A percentile compares a stretch with the other conserved stretches of the same genome.
phyloP scores from a whole-genome alignment of 75 land plant genomes.

The Isoetes taiwanensis region DNA sequence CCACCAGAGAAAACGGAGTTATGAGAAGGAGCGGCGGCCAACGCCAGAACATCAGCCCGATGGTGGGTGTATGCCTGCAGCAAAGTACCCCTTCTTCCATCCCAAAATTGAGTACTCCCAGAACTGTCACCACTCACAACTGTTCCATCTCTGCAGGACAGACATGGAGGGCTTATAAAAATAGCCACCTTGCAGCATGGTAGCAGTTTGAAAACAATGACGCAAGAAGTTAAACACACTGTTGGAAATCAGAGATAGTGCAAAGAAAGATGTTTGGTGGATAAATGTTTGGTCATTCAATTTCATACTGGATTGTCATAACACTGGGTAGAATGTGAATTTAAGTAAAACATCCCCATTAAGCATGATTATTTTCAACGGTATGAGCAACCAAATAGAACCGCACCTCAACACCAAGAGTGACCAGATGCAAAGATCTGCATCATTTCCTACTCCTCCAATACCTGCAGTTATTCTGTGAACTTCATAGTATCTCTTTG shows the following conservation, averaged over 20 bases:
- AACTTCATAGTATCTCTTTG: slow-evolving; percentile 36
- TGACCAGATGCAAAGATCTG: slow-evolving; percentile 86
- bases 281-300: too few relatives aligned
- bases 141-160: slow-evolving; percentile 53
- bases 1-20: slow-evolving; percentile 84
- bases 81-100: slow-evolving; percentile 64
- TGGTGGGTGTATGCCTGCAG: slow-evolving; percentile 62
- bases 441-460: slow-evolving; percentile 49
- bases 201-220: too few relatives aligned
- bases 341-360: too few relatives aligned
- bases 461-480: slow-evolving; percentile 80
- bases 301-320: too few relatives aligned
- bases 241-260: too few relatives aligned
- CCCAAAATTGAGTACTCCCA: slow-evolving; percentile 97
- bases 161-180: too few relatives aligned
- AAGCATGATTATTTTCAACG: too few relatives aligned
- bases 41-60: slow-evolving; percentile 72
- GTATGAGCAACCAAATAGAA: too few relatives aligned
- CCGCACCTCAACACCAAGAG: slow-evolving; percentile 61
- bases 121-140: slow-evolving; percentile 92
- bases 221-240: too few relatives aligned
- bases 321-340: too few relatives aligned
- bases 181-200: too few relatives aligned
- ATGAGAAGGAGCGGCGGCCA: slow-evolving; percentile 63
- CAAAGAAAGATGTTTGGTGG: too few relatives aligned